Conservation (phyloP, 2,329 filamentous ascomycete species). For the Pyricularia pennisetigena region DNA sequence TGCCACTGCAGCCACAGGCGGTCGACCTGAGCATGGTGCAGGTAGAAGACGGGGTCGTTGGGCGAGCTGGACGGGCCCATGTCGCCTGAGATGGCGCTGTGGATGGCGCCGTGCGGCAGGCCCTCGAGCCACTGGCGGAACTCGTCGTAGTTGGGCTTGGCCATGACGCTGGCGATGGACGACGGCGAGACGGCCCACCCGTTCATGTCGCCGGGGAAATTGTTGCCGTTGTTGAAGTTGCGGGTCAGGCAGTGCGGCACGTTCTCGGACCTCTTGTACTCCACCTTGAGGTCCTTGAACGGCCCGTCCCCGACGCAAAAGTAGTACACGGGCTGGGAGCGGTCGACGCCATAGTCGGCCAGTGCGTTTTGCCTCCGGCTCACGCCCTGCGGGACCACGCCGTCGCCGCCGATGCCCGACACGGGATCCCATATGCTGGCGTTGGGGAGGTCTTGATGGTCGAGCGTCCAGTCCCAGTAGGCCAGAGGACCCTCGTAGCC, state of each 20-base stretch:
- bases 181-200: constrained; percentile 18
- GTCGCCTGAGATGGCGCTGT: constrained; percentile 23
- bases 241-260: constrained; percentile 21
- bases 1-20: constrained; percentile 39
- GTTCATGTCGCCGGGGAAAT: constrained; percentile 5
- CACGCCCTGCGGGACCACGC: not conserved
- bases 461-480: constrained; percentile 29
- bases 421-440: not conserved
- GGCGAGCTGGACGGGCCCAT: constrained; percentile 24
- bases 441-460: constrained; percentile 18
- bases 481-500: constrained; percentile 23
- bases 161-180: constrained; percentile 22
- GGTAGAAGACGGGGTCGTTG: constrained; percentile 33
- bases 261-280: not conserved
- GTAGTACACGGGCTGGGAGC: not conserved
- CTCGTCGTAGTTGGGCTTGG: constrained; percentile 17
- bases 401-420: constrained; percentile 1
- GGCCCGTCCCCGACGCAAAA: constrained; percentile 2
- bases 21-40: constrained; percentile 36
- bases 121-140: constrained; percentile 21
- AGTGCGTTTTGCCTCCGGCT: not conserved
- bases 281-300: not conserved
- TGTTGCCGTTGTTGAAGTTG: constrained; percentile 17
- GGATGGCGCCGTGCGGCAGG: constrained; percentile 7
- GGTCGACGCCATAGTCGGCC: not conserved